These are phyloP conservation scores for Russula earlei DNA, from an alignment of 768 basidiomycete genomes.

Conservation along the genomic window DNA sequence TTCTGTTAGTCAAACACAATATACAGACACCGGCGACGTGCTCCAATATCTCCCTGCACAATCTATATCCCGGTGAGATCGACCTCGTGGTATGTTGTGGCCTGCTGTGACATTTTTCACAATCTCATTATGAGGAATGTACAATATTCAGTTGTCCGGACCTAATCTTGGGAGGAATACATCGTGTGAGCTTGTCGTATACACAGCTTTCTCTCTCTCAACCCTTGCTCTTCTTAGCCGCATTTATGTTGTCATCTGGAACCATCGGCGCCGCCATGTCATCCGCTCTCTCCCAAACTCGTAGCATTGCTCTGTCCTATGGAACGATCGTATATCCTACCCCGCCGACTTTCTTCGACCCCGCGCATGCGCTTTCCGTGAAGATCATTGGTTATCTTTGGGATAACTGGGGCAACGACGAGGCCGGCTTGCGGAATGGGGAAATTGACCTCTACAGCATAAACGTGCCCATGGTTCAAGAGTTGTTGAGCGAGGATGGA, in stretches of 20 bases:
- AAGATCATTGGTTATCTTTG: slow-evolving; percentile 68
- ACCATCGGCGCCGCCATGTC: slow-evolving; percentile 89
- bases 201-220: background rate
- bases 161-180: slow-evolving; percentile 83
- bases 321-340: slow-evolving; percentile 48
- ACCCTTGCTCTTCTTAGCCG: slow-evolving; percentile 36
- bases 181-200: slow-evolving; percentile 41
- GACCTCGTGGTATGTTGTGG: slow-evolving; percentile 67
- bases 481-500: slow-evolving; percentile 47
- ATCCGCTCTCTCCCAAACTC: slow-evolving; percentile 52
- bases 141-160: slow-evolving; percentile 62
- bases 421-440: slow-evolving; percentile 42
- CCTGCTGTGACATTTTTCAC: background rate
- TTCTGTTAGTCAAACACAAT: background rate
- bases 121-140: no score
- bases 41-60: slow-evolving; percentile 83
- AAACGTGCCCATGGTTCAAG: slow-evolving; percentile 77
- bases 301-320: slow-evolving; percentile 84
- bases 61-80: slow-evolving; percentile 74
- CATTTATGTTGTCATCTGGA: slow-evolving; percentile 83
- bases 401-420: slow-evolving; percentile 76
- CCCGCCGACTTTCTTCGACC: slow-evolving; percentile 51
- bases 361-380: slow-evolving; percentile 62
- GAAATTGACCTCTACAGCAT: slow-evolving; percentile 79
- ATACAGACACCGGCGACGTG: slow-evolving; percentile 86